phyloP scores from a whole-genome alignment of 2,329 filamentous ascomycete species.

The Pseudohalonectria lignicola region DNA sequence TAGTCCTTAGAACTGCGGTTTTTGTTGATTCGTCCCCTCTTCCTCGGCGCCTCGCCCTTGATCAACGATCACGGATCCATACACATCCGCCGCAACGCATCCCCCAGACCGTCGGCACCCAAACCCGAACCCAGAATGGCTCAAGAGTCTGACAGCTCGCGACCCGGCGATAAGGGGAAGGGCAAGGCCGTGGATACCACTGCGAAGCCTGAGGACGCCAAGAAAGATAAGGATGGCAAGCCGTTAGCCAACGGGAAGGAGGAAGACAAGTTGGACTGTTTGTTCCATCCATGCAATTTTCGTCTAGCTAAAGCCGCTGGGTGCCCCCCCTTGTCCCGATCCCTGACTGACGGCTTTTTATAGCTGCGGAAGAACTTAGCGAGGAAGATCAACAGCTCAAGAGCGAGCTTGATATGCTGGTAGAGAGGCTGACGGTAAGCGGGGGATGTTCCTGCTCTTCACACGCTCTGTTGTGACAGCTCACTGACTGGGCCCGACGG shows the following conservation, averaged over 20 bases:
- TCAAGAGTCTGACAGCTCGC: constrained; percentile 81
- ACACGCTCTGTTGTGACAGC: neutral
- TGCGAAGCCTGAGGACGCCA: constrained; percentile 46
- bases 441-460: neutral
- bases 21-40: too few species aligned
- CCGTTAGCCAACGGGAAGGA: constrained; percentile 63
- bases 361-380: constrained; percentile 71
- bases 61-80: too few species aligned
- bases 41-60: too few species aligned
- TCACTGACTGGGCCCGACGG: constrained; percentile 12
- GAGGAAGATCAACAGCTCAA: constrained; percentile 99
- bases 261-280: constrained; percentile 42
- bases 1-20: too few species aligned
- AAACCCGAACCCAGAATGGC: too few species aligned
- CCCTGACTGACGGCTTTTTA: constrained; percentile 21
- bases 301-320: too few species aligned
- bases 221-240: constrained; percentile 62
- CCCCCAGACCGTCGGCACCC: too few species aligned
- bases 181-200: constrained; percentile 68
- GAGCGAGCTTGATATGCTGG: constrained; percentile 94
- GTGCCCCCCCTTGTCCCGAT: too few species aligned
- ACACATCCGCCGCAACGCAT: too few species aligned
- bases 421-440: constrained; percentile 78
- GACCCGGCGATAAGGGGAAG: constrained; percentile 82
- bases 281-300: constrained; percentile 3